Evolutionary conservation across 192 early-diverging fungal genomes (phyloP).

Genomic region (Chytriomyces sp.): DNA sequence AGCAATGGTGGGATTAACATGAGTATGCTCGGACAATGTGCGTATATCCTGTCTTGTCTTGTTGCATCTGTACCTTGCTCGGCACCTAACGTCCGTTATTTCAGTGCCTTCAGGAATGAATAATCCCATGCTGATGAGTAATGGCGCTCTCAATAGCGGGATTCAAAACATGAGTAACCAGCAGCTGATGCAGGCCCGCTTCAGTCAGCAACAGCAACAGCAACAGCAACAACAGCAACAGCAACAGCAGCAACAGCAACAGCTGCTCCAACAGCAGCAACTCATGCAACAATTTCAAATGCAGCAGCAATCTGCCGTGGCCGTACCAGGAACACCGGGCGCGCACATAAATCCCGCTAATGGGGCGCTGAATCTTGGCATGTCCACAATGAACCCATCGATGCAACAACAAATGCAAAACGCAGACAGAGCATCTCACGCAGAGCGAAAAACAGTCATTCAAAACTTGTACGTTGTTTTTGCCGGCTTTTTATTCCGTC

Average conservation of each 20-base stretch:
- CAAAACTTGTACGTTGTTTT: conserved; percentile 15
- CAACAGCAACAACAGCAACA: conserved; percentile 5
- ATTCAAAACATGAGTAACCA: neutral
- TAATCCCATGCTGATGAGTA: no score
- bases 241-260: neutral
- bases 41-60: neutral
- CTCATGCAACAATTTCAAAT: neutral
- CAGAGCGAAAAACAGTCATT: conserved; percentile 14
- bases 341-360: neutral
- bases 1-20: neutral
- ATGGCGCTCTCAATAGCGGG: neutral
- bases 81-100: neutral
- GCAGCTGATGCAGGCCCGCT: neutral
- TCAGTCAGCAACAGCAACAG: neutral
- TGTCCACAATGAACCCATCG: neutral
- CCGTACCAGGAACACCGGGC: neutral
- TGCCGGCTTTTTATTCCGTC: neutral
- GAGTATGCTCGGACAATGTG: neutral
- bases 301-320: neutral
- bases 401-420: neutral
- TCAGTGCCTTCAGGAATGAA: no score
- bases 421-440: conserved; percentile 17
- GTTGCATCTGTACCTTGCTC: neutral
- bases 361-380: neutral
- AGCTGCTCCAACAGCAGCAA: neutral